A percentile compares a stretch with the other conserved stretches of the same genome.
Evolutionary conservation across 2,329 filamentous ascomycete species (phyloP).

Genomic region (Cladophialophora bantiana): DNA sequence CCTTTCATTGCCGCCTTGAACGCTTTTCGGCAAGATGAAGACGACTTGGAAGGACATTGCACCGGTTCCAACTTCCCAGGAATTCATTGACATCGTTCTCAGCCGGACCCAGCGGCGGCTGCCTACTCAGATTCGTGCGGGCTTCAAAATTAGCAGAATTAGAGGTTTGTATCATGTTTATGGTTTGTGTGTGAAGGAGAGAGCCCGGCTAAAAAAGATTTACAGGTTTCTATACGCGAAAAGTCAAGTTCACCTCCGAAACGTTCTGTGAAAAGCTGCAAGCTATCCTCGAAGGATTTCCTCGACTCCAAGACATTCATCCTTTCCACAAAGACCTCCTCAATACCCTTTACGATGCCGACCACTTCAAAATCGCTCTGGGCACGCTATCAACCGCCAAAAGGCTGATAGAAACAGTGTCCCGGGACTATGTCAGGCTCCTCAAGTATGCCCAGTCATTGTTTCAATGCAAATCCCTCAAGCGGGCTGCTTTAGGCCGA

Average conservation of each 20-base stretch:
- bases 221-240: constrained; percentile 88
- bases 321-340: constrained; percentile 91
- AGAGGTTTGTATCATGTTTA: constrained; percentile 56
- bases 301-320: constrained; percentile 90
- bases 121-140: constrained; percentile 92
- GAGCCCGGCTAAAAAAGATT: neutral
- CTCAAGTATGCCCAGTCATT: constrained; percentile 96
- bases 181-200: neutral
- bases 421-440: constrained; percentile 92
- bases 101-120: constrained; percentile 90
- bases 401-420: constrained; percentile 94
- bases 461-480: constrained; percentile 99
- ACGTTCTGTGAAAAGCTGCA: constrained; percentile 94
- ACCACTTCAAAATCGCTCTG: constrained; percentile 96
- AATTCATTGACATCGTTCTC: constrained; percentile 97
- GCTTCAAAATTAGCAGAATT: constrained; percentile 96
- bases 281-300: constrained; percentile 90
- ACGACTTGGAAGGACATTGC: constrained; percentile 74
- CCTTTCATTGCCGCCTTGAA: constrained; percentile 40
- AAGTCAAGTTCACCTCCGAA: constrained; percentile 98
- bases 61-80: constrained; percentile 87
- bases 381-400: constrained; percentile 96
- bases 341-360: constrained; percentile 98
- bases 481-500: constrained; percentile 91
- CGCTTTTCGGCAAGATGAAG: constrained; percentile 55